Conservation (phyloP, 331 rosid species). For the Malus hybrid region DNA sequence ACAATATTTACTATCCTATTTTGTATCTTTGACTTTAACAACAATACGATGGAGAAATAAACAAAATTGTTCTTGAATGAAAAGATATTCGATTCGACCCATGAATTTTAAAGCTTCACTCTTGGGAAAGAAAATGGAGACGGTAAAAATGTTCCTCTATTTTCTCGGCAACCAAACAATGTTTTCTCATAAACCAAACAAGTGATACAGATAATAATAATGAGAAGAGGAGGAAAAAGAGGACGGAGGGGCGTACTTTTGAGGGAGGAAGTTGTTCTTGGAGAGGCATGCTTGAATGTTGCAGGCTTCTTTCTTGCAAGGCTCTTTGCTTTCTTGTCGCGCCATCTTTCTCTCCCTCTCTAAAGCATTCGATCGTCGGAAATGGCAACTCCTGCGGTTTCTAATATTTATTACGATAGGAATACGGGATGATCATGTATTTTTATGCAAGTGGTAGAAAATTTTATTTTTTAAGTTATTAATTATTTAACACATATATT, state of each 20-base stretch:
- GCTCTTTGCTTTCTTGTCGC: slow-evolving; percentile 14
- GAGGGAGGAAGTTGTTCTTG: slow-evolving; percentile 67
- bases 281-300: slow-evolving; percentile 89
- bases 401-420: neutral
- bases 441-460: too few relatives aligned
- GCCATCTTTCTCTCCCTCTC: neutral
- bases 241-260: slow-evolving; percentile 31
- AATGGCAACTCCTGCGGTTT: neutral
- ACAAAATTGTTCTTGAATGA: too few relatives aligned
- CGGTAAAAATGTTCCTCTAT: neutral
- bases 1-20: too few relatives aligned
- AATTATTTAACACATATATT: too few relatives aligned
- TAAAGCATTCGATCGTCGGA: neutral
- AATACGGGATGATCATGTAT: too few relatives aligned
- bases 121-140: neutral
- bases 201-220: neutral
- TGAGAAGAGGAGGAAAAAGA: neutral
- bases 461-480: too few relatives aligned
- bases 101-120: too few relatives aligned
- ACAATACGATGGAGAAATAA: too few relatives aligned
- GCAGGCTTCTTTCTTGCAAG: slow-evolving; percentile 97
- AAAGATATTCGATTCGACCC: too few relatives aligned
- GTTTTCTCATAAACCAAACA: slow-evolving; percentile 7
- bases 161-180: neutral
- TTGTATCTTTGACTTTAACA: too few relatives aligned